Evolutionary conservation across 1,139 yeast genomes (phyloP).

Genomic region (Starmera stellimalicola): DNA sequence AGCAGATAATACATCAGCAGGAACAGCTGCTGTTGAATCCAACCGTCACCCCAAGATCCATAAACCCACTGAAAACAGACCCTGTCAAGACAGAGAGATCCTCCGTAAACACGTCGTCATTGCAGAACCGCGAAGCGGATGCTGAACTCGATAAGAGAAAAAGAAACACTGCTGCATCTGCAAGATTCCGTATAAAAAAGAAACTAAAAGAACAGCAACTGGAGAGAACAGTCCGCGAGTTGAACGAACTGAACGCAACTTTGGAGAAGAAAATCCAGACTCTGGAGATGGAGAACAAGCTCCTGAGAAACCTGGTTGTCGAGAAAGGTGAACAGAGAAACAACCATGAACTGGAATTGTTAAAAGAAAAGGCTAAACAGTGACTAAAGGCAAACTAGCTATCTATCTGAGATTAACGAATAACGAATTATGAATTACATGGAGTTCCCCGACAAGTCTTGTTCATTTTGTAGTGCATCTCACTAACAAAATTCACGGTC

Average conservation of each 20-base stretch:
- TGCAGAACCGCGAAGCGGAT: constrained; percentile 5
- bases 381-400: too few species aligned
- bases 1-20: background rate
- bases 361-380: constrained; percentile 15
- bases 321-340: constrained; percentile 37
- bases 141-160: constrained; percentile 37
- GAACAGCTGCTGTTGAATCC: background rate
- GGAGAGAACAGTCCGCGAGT: constrained; percentile 39
- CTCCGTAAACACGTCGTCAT: background rate
- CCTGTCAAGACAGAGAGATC: too few species aligned
- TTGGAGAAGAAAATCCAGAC: constrained; percentile 41
- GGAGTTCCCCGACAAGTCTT: too few species aligned
- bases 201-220: constrained; percentile 51
- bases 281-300: constrained; percentile 46
- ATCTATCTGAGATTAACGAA: too few species aligned
- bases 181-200: constrained; percentile 56
- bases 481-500: too few species aligned
- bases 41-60: background rate
- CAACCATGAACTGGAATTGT: constrained; percentile 16
- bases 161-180: constrained; percentile 57
- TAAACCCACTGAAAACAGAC: background rate
- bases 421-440: too few species aligned
- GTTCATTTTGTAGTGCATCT: too few species aligned
- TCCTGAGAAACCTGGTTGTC: constrained; percentile 39
- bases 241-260: constrained; percentile 27